Evolutionary conservation across 495 filamentous ascomycete genomes (phyloP).

Genomic region (Poronia punctata): DNA sequence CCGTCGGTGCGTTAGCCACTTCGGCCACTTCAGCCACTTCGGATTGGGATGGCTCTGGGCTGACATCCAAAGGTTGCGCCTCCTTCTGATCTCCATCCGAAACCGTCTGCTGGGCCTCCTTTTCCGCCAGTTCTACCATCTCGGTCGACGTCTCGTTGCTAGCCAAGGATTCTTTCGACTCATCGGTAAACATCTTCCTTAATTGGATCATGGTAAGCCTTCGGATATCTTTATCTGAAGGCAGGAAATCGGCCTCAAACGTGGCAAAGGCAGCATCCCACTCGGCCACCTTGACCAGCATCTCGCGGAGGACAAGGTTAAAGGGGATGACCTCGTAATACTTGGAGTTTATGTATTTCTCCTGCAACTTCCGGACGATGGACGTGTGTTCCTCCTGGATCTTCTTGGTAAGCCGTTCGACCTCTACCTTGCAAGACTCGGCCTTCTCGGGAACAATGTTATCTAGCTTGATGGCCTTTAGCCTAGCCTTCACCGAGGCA

Average conservation of each 20-base stretch:
- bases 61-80: constrained; percentile 16
- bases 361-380: constrained; percentile 70
- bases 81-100: constrained; percentile 20
- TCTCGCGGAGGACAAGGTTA: constrained; percentile 76
- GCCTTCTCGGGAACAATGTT: constrained; percentile 80
- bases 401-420: constrained; percentile 65
- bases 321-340: constrained; percentile 95
- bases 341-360: constrained; percentile 83
- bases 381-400: constrained; percentile 72
- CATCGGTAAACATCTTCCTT: constrained; percentile 90
- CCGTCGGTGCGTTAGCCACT: no score
- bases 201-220: constrained; percentile 85
- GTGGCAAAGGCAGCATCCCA: constrained; percentile 88
- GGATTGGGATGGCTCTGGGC: constrained; percentile 10
- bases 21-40: constrained; percentile 15
- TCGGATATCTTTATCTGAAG: constrained; percentile 94
- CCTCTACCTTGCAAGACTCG: constrained; percentile 71
- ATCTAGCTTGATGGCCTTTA: constrained; percentile 83
- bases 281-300: constrained; percentile 86
- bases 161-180: constrained; percentile 60
- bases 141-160: constrained; percentile 50
- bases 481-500: constrained; percentile 68
- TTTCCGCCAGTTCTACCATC: constrained; percentile 32
- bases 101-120: constrained; percentile 30
- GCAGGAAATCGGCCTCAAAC: constrained; percentile 91